phyloP scores from a whole-genome alignment of 495 filamentous ascomycete species.

The Penicillium macrosclerotiorum region DNA sequence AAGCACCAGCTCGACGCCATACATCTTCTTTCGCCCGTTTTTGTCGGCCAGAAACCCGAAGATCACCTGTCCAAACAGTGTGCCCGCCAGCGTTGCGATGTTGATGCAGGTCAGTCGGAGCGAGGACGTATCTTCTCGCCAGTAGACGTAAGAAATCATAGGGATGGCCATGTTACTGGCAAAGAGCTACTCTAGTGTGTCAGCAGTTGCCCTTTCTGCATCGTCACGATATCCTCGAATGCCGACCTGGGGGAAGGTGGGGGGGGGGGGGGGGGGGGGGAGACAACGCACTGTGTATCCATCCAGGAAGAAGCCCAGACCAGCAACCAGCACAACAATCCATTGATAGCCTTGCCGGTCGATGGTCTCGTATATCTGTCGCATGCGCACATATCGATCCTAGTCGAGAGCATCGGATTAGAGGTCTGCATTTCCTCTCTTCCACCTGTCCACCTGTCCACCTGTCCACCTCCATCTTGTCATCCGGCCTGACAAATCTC shows the following conservation, averaged over 20 bases:
- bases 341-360: constrained; percentile 48
- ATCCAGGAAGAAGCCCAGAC: constrained; percentile 67
- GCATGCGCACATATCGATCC: constrained; percentile 49
- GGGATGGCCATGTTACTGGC: constrained; percentile 64
- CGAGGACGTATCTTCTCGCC: constrained; percentile 41
- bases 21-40: constrained; percentile 61
- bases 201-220: neutral
- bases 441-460: too few relatives aligned
- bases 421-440: too few relatives aligned
- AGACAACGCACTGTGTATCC: constrained; percentile 62
- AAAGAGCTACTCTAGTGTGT: constrained; percentile 44
- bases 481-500: too few relatives aligned
- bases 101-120: constrained; percentile 53
- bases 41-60: constrained; percentile 65
- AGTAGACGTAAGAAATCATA: constrained; percentile 63
- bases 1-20: constrained; percentile 61
- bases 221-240: neutral
- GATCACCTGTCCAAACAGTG: constrained; percentile 56
- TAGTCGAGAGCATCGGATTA: too few relatives aligned
- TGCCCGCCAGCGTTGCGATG: constrained; percentile 56
- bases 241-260: too few relatives aligned
- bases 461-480: too few relatives aligned
- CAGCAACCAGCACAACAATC: constrained; percentile 57
- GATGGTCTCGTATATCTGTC: constrained; percentile 50
- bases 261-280: too few relatives aligned